Base-by-base conservation (phyloP, 2,329 filamentous ascomycete species). In the Emergomyces orientalis region DNA sequence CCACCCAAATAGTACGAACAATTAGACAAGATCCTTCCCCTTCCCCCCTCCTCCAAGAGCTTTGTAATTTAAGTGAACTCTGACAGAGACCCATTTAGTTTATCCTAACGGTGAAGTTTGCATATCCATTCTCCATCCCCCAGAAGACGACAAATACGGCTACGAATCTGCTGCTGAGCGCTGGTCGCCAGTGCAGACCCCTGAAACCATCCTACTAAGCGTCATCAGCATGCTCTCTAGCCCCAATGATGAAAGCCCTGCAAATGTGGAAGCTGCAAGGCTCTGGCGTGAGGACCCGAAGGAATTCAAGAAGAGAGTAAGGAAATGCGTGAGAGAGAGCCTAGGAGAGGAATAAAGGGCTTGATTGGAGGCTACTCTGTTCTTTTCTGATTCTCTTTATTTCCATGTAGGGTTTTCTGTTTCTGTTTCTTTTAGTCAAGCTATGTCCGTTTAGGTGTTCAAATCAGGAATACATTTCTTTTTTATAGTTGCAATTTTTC, bases 121-220 rank as follows among this genome's bases (percentile, higher is more conserved):
- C 82, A 97, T 99, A 75, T 95, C 90, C 52, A 99, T 99, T 78
- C 83, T 99, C 51, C 94, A 99, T 76, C 90, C 93, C 14, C 93
- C 94, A 4, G 92, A 90, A 78, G 92, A 97, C 72, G 94, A 99
- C 73, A 87, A 90, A 72, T 94, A 89, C 76, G 93, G 93, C 61
- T 99, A 99, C 79, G 94, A 99, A 77, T 84, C 84, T 32, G 92
- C 91, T 19, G 83, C 86, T 37, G 94, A 99, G 81, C 86, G 94
- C 65, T 99, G 94, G 94, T 89, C 85, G 64, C 94, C 94, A 34
- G 93, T 97, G 1, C 94, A 97, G 77, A 92, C 89, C 14, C 92
- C 93, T 61, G 93, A 97, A 81, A 96, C 91, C 27, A 97, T 99
- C 65, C 79, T 99, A 57, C 78, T 99, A 39, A 91, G 87, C 70